Base-by-base conservation (phyloP, 2,329 filamentous ascomycete species). In the Ascochyta rabiei region DNA sequence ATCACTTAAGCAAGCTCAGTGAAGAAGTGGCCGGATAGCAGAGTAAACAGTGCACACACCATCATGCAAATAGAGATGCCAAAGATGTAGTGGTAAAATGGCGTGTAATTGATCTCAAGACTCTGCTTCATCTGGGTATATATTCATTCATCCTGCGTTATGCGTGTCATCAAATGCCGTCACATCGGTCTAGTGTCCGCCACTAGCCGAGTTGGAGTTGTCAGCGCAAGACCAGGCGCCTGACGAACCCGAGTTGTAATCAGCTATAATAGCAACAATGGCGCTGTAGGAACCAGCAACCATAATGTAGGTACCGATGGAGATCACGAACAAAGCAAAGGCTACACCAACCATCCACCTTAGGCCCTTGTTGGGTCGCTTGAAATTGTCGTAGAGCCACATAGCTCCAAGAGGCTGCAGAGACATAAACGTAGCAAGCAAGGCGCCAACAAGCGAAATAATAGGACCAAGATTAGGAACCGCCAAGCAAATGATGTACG, bases 301-400 rank as follows among this genome's bases (percentile, higher is more conserved):
- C 53, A 56, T 56, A 6, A 56, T 39, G 23, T 35, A 56, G 6
- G 40, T 50, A 19, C 53, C 53, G 4, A 43, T 50, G 13, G 38
- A 15, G 19, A 50, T 46, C 2, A 56, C 48, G 16, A 51, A 47
- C 2, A 24, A 38, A 10, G 31, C 19, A n/a, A 19, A 50, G 4
- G 8, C 23, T 4, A 56, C 42, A 35, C 43, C 38, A 3, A 19
- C 15, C 5, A 28, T 44, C 53, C 47, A 51, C 3, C 16, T 21
- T 1, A 21, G 5, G 13, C 40, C 43, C 46, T 50, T 50, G 19
- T 6, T 34, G 15, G 46, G 40, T n/a, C 35, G 40, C 13, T 48
- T 43, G 15, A 38, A 31, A 15, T 56, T 56, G 47, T 56, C 53
- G n/a, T 56, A 51, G 30, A 56, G 26, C 53, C 53, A 56, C 53